Percentiles rank a stretch among this genome's conserved stretches.
Evolutionary conservation across 371 early-diverging fungal species (phyloP).

Genomic region (Spiromyces aspiralis): DNA sequence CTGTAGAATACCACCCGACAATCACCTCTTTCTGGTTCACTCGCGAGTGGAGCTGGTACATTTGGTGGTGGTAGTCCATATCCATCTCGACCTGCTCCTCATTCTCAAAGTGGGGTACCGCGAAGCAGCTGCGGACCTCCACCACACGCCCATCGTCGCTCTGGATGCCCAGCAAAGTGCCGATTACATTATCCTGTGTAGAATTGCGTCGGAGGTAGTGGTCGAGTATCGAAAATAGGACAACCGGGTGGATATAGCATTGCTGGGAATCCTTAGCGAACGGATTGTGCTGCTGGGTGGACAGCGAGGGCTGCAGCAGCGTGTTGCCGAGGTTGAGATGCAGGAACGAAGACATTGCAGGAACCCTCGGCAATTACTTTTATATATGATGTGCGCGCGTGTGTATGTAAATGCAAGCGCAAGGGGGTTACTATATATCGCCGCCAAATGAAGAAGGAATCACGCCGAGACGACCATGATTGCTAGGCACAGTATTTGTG

Average conservation of each 20-base stretch:
- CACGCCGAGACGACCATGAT: no score
- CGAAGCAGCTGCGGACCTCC: constrained; percentile 76
- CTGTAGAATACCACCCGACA: constrained; percentile 88
- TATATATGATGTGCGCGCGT: no score
- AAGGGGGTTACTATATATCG: no score
- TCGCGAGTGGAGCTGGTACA: constrained; percentile 73
- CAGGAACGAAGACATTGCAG: no score
- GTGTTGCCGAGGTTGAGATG: no score
- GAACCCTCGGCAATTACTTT: no score
- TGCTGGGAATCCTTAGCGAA: no score
- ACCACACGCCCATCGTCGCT: constrained; percentile 72
- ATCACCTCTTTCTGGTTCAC: constrained; percentile 80
- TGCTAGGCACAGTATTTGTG: no score
- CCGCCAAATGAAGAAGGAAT: no score
- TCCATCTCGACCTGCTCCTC: constrained; percentile 60
- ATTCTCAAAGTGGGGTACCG: constrained; percentile 58
- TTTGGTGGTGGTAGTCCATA: constrained; percentile 70
- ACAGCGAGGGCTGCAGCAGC: no score
- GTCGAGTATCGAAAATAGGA: constrained; percentile 81
- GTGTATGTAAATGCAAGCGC: no score
- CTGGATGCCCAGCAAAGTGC: constrained; percentile 63
- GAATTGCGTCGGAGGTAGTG: constrained; percentile 78
- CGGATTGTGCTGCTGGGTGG: no score
- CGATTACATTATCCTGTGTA: constrained; percentile 65
- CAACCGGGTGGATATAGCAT: constrained; percentile 47